A percentile compares a stretch with the other conserved stretches of the same genome.
phyloP scores from a whole-genome alignment of 345 rosid species.

The Heritiera fomes region DNA sequence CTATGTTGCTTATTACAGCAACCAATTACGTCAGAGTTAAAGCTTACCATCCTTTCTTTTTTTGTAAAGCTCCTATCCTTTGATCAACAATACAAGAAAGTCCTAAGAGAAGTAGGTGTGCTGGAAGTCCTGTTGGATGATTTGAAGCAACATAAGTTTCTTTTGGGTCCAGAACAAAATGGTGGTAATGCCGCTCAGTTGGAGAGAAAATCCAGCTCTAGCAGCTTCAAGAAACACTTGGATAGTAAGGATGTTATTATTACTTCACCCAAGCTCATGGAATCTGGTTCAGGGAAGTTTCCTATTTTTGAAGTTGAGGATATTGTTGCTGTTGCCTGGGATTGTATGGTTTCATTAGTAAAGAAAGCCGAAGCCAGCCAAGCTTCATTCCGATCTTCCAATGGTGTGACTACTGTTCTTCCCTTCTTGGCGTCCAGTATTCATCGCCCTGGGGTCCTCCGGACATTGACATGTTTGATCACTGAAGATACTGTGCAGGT shows the following conservation, averaged over 20 bases:
- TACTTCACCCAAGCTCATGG: slow-evolving; percentile 87
- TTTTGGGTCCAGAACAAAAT: slow-evolving; percentile 66
- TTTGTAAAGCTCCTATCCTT: slow-evolving; percentile 94
- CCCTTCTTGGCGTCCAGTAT: slow-evolving; percentile 78
- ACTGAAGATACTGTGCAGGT: slow-evolving; percentile 91
- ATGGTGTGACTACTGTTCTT: slow-evolving; percentile 80
- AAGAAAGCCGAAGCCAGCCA: slow-evolving; percentile 96
- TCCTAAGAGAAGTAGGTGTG: slow-evolving; percentile 95
- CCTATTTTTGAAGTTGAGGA: slow-evolving; percentile 87
- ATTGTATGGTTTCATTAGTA: slow-evolving; percentile 83
- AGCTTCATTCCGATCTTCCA: slow-evolving; percentile 81
- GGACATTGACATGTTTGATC: slow-evolving; percentile 90
- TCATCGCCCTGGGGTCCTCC: slow-evolving; percentile 91
- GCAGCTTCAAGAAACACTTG: slow-evolving; percentile 82
- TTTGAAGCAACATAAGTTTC: slow-evolving; percentile 90
- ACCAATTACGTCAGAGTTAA: slow-evolving; percentile 81
- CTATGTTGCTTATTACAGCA: slow-evolving; percentile 99
- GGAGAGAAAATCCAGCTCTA: slow-evolving; percentile 71
- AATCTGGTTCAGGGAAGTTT: slow-evolving; percentile 74
- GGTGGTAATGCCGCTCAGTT: slow-evolving; percentile 42
- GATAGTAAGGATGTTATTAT: slow-evolving; percentile 82
- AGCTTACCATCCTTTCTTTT: slow-evolving; percentile 91
- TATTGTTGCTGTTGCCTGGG: slow-evolving; percentile 88
- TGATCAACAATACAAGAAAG: slow-evolving; percentile 98
- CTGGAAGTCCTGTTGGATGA: slow-evolving; percentile 94